These are phyloP conservation scores for Luzula sylvatica DNA, from an alignment of 176 grass and related monocot species.

Conservation along the genomic window DNA sequence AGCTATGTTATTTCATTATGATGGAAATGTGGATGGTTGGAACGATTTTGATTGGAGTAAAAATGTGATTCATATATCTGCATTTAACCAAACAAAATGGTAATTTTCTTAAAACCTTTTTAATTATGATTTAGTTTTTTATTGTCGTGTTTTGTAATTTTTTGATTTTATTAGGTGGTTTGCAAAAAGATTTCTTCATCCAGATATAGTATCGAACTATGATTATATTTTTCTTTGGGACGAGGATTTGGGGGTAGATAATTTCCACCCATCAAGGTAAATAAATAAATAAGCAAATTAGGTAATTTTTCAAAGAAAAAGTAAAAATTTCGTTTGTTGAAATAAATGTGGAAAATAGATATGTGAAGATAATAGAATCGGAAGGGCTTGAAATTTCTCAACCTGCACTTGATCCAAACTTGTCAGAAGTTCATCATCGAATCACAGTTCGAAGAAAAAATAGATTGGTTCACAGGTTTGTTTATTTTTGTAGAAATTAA, in stretches of 20 bases:
- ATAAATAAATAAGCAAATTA: background rate
- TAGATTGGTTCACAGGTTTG: conserved; percentile 53
- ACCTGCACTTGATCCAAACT: conserved; percentile 64
- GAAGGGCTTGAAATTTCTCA: conserved; percentile 84
- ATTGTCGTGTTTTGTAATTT: background rate
- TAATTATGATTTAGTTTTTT: background rate
- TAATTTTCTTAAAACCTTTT: conserved; percentile 12
- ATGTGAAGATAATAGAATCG: conserved; percentile 79
- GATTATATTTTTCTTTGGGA: conserved; percentile 94
- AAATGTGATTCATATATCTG: conserved; percentile 80
- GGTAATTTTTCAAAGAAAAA: background rate
- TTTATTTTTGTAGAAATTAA: no score
- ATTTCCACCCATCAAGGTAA: conserved; percentile 72
- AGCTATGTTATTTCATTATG: conserved; percentile 88
- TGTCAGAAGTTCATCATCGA: conserved; percentile 79
- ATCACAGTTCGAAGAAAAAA: conserved; percentile 66
- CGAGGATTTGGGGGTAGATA: conserved; percentile 70
- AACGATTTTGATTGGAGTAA: conserved; percentile 71
- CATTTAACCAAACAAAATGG: conserved; percentile 88
- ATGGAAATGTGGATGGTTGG: conserved; percentile 89
- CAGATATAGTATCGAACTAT: conserved; percentile 61
- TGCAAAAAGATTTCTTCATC: conserved; percentile 94
- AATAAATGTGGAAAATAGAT: conserved; percentile 25
- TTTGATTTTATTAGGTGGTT: conserved; percentile 63
- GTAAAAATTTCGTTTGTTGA: background rate